These are phyloP conservation scores for Auriscalpium orientale DNA, from an alignment of 768 basidiomycete genomes.

Conservation along the genomic window DNA sequence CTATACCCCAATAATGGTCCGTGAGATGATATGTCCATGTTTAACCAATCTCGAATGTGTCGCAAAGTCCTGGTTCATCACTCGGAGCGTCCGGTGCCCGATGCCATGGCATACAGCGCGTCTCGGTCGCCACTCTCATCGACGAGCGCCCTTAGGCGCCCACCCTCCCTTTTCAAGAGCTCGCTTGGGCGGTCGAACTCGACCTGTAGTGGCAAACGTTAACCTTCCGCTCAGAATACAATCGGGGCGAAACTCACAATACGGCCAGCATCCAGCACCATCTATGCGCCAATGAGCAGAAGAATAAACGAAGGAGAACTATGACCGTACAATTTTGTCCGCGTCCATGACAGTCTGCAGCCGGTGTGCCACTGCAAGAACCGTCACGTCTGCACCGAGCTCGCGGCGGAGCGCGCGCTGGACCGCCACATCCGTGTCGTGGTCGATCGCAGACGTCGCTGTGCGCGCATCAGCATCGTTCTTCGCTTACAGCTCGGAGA, in stretches of 20 bases:
- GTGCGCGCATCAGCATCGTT: too few species aligned
- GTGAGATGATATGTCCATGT: too few species aligned
- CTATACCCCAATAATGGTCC: too few species aligned
- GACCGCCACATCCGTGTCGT: slow-evolving; percentile 48
- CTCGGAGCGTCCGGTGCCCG: too few species aligned
- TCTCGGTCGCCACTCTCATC: slow-evolving; percentile 34
- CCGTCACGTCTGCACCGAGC: slow-evolving; percentile 35
- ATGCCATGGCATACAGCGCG: slow-evolving; percentile 8
- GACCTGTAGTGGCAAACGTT: slow-evolving; percentile 13
- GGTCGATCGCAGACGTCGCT: slow-evolving; percentile 30
- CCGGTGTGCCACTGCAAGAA: slow-evolving; percentile 55
- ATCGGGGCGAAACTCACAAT: slow-evolving; percentile 23
- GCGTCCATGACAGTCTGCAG: slow-evolving; percentile 54
- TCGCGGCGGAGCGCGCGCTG: slow-evolving; percentile 46
- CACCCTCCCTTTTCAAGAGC: slow-evolving; percentile 30
- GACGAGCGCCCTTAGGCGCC: slow-evolving; percentile 28
- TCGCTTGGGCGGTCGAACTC: slow-evolving; percentile 41
- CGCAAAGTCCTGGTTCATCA: too few species aligned
- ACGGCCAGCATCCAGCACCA: slow-evolving; percentile 36
- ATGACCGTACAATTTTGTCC: slow-evolving; percentile 41
- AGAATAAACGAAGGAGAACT: not conserved
- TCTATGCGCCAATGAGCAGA: slow-evolving; percentile 18
- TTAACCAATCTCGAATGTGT: too few species aligned
- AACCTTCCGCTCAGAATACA: not conserved
- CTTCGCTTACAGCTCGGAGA: too few species aligned